These are phyloP conservation scores for Pneumocystis sp. DNA, from an alignment of 1,139 yeast species.

Conservation along the genomic window DNA sequence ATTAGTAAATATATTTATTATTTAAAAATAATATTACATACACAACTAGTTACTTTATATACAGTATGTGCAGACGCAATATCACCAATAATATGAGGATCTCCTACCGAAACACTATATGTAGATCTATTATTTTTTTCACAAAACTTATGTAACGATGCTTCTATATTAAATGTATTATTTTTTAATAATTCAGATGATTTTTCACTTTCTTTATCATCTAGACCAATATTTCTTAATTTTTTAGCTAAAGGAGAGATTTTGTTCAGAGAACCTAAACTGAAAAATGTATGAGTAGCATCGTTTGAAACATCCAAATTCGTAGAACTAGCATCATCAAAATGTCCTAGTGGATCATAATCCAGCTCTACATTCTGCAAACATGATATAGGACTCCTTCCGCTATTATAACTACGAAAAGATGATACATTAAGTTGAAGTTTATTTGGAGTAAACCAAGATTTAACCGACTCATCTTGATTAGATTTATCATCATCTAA, in stretches of 20 bases:
- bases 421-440: neutral
- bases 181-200: neutral
- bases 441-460: neutral
- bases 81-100: constrained; percentile 86
- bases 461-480: neutral
- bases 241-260: neutral
- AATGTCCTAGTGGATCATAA: constrained; percentile 6
- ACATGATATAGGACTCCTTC: constrained; percentile 1
- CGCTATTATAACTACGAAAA: neutral
- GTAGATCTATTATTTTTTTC: constrained; percentile 14
- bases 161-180: neutral
- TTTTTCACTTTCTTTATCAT: neutral
- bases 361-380: constrained; percentile 6
- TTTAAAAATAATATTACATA: neutral
- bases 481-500: neutral
- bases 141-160: constrained; percentile 8
- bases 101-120: constrained; percentile 64
- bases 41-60: constrained; percentile 53
- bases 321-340: constrained; percentile 1
- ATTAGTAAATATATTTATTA: constrained; percentile 17
- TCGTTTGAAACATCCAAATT: neutral
- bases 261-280: neutral
- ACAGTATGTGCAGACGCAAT: constrained; percentile 78
- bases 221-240: neutral
- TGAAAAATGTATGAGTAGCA: neutral